Base-by-base conservation (phyloP, 768 basidiomycete genomes). In the Lentinula lateritia region DNA sequence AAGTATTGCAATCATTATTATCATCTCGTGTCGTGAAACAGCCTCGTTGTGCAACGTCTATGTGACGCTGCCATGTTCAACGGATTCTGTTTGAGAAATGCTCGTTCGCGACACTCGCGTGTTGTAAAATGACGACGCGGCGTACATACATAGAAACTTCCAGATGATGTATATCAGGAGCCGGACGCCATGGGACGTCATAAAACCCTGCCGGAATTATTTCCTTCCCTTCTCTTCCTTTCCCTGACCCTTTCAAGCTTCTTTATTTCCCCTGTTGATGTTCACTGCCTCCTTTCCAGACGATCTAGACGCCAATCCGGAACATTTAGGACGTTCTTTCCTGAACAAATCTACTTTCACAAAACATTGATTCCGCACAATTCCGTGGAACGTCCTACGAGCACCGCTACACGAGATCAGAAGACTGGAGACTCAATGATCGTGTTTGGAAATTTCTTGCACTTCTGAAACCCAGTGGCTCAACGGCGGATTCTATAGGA, bases 331-430 rank as follows among this genome's bases (percentile, higher is more conserved):
- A 9, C 55, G 55, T 16, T 18, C 55, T 39, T 56, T 56, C 41
- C 9, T 43, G 2, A n/a, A 2, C 12, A 56, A 56, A 32, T 43
- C 41, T 23, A 20, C 39, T 32, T 56, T 56, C 41, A 10, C 55
- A 36, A 20, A 4, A 2, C 16, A 42, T 23, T 15, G 15, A n/a
- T 13, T 56, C 7, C 4, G 55, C 55, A 20, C 55, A 56, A 56
- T 56, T 56, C 38, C 55, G 55, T 43, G 55, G 55, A 42, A 56
- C 55, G n/a, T 41, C 55, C 2, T 43, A 56, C 41, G 55, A 56
- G 55, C 41, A 56, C 43, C 55, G 55, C 36, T 56, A 43, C 18
- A 7, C 55, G 39, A 23, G 32, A 12, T 56, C 55, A 20, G 55
- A 56, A 42, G 55, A 56, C 6, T 56, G 55, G 55, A 23, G 32